A percentile compares a stretch with the other conserved stretches of the same genome.
Conservation (phyloP, 495 filamentous ascomycete genomes). For the Neurospora discreta region DNA sequence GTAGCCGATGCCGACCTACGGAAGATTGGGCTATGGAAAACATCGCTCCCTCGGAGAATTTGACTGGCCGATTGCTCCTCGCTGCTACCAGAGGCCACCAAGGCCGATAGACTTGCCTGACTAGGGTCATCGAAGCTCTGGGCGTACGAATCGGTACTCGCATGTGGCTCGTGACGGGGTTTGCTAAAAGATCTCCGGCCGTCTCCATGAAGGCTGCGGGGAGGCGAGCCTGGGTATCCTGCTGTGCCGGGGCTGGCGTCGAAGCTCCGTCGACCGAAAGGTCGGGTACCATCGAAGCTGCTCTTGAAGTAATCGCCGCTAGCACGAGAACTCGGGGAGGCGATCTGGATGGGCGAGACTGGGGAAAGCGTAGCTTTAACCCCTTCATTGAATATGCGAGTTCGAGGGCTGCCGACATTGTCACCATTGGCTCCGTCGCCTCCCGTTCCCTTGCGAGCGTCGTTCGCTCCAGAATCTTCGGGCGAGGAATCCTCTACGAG, state of each 20-base stretch:
- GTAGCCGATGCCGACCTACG: slow-evolving; percentile 32
- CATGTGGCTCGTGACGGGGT: slow-evolving; percentile 41
- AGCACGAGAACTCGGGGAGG: slow-evolving; percentile 31
- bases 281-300: slow-evolving; percentile 32
- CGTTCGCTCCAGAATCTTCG: slow-evolving; percentile 23
- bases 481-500: slow-evolving; percentile 57
- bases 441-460: slow-evolving; percentile 7
- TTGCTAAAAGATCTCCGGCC: slow-evolving; percentile 38
- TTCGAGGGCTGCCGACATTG: slow-evolving; percentile 12
- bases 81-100: slow-evolving; percentile 56
- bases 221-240: slow-evolving; percentile 24
- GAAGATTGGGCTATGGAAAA: slow-evolving; percentile 80
- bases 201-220: slow-evolving; percentile 45
- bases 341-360: slow-evolving; percentile 25
- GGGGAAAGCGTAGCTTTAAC: slow-evolving; percentile 57
- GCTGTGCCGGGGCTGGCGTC: slow-evolving; percentile 32
- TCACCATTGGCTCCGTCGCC: not conserved
- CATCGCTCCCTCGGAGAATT: slow-evolving; percentile 75
- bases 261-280: slow-evolving; percentile 39
- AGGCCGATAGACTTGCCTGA: slow-evolving; percentile 48
- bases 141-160: slow-evolving; percentile 66
- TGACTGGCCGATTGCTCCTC: slow-evolving; percentile 83
- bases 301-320: slow-evolving; percentile 31
- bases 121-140: slow-evolving; percentile 60
- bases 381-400: slow-evolving; percentile 44